Percentiles rank a stretch among this genome's conserved stretches.
Evolutionary conservation across 495 filamentous ascomycete genomes (phyloP).

Genomic region (Talaromyces nanjingensis): DNA sequence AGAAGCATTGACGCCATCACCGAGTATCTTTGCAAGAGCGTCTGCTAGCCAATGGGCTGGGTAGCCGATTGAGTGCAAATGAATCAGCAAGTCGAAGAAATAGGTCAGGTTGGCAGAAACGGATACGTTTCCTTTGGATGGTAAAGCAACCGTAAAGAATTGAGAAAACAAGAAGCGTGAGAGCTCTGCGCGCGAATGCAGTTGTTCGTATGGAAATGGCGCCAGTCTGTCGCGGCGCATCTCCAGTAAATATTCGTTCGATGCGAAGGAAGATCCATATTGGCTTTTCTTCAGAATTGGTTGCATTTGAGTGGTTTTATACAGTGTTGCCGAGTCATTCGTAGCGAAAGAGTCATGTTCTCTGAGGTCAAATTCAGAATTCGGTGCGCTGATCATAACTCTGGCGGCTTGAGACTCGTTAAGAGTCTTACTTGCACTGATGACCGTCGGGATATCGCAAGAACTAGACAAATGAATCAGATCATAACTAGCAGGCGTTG

Average conservation of each 20-base stretch:
- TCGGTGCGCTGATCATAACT: background rate
- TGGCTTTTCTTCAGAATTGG: background rate
- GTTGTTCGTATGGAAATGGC: constrained; percentile 2
- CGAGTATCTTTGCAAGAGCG: constrained; percentile 6
- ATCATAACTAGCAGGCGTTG: background rate
- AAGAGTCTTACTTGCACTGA: constrained; percentile 1
- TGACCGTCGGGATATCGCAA: background rate
- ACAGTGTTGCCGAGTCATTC: background rate
- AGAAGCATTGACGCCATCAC: background rate
- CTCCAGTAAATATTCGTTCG: constrained; percentile 1
- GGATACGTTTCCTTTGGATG: background rate
- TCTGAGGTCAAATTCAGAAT: background rate
- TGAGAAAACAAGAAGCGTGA: constrained; percentile 1
- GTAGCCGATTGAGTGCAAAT: constrained; percentile 6
- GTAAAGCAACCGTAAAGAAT: background rate
- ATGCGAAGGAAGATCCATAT: background rate
- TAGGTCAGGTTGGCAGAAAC: background rate
- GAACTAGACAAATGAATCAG: background rate
- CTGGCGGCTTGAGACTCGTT: constrained; percentile 4
- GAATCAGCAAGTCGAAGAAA: constrained; percentile 8
- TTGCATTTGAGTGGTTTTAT: background rate
- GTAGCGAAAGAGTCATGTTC: background rate
- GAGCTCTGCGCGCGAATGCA: constrained; percentile 4
- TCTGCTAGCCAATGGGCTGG: constrained; percentile 8
- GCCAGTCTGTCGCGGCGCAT: constrained; percentile 1